These are phyloP conservation scores for Mycena maculata DNA, from an alignment of 768 basidiomycete genomes.

Conservation along the genomic window DNA sequence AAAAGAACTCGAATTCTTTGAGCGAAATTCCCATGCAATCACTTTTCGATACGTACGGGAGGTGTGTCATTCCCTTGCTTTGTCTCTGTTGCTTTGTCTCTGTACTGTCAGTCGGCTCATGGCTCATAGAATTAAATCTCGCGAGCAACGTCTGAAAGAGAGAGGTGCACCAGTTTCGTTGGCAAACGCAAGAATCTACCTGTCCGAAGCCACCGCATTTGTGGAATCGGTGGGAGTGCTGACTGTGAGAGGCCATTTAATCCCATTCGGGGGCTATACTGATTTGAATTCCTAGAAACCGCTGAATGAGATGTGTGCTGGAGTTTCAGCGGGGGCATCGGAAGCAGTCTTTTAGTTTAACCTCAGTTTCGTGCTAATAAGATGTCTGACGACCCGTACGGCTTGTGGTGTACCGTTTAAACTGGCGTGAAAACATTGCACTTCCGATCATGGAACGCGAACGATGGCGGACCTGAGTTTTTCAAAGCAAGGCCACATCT, in stretches of 20 bases:
- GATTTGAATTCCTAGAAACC: too few species aligned
- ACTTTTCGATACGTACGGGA: constrained; percentile 5
- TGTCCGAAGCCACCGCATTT: background rate
- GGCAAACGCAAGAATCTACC: background rate
- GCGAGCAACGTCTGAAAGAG: background rate
- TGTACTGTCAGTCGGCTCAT: background rate
- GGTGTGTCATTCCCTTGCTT: background rate
- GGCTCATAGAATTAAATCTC: background rate
- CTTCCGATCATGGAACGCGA: too few species aligned
- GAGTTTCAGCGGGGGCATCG: too few species aligned
- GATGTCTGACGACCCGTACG: too few species aligned
- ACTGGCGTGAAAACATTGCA: too few species aligned
- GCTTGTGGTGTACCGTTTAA: too few species aligned
- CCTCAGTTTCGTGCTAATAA: too few species aligned
- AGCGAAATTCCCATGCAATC: background rate
- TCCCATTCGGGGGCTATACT: too few species aligned
- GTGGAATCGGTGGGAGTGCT: background rate
- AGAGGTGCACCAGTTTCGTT: background rate
- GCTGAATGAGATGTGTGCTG: too few species aligned
- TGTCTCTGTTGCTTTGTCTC: background rate
- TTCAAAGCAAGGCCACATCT: too few species aligned
- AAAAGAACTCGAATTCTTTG: background rate
- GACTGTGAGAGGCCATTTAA: background rate
- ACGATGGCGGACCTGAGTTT: too few species aligned
- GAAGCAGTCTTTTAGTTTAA: too few species aligned